Evolutionary conservation across 2,329 filamentous ascomycete genomes (phyloP).

Genomic region (Colletotrichum salicis): DNA sequence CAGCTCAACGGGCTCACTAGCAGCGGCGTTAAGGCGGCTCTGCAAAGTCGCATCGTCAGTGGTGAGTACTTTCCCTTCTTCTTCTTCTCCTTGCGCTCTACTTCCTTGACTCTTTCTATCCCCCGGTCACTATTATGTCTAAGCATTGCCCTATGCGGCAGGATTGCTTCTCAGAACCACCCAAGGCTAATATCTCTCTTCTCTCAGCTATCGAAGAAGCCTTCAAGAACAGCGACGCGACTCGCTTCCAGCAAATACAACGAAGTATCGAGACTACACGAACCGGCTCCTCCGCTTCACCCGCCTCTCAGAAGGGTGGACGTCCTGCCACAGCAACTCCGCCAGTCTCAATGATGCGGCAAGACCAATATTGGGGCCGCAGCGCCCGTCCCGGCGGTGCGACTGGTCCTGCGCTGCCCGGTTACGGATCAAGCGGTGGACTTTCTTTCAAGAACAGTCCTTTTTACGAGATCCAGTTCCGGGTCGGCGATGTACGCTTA

Average conservation of each 20-base stretch:
- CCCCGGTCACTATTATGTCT: background rate
- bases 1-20: conserved; percentile 78
- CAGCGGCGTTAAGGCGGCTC: conserved; percentile 84
- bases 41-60: conserved; percentile 81
- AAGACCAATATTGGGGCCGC: conserved; percentile 27
- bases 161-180: background rate
- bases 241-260: conserved; percentile 56
- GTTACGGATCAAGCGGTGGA: conserved; percentile 27
- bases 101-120: conserved; percentile 29
- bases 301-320: conserved; percentile 22
- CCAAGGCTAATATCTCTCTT: conserved; percentile 19
- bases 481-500: conserved; percentile 71
- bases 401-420: conserved; percentile 13
- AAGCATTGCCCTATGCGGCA: background rate
- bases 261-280: conserved; percentile 49
- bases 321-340: conserved; percentile 19
- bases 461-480: conserved; percentile 79
- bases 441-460: conserved; percentile 75
- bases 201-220: conserved; percentile 54
- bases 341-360: conserved; percentile 14
- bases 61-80: conserved; percentile 65
- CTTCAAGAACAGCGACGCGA: conserved; percentile 48
- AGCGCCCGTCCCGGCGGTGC: conserved; percentile 12
- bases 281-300: conserved; percentile 28
- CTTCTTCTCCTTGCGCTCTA: conserved; percentile 18